Percentiles rank a stretch among this genome's conserved stretches.
Conservation (phyloP, 1,284 basidiomycete species). For the Trichosporon ovoides region DNA sequence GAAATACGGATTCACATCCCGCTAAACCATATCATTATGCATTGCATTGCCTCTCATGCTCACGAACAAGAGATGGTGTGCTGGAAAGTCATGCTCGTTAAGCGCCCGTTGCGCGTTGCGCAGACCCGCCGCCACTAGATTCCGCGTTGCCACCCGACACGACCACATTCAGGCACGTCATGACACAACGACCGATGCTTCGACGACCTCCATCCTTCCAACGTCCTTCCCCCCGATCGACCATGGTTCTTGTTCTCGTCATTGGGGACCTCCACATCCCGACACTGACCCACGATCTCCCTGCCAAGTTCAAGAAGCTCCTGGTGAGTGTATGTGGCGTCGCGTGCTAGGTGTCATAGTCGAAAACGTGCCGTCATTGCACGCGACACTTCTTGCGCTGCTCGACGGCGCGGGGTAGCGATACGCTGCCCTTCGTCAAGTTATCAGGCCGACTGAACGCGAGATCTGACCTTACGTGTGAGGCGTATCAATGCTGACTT, state of each 20-base stretch:
- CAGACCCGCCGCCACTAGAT: background rate
- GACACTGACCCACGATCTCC: constrained; percentile 76
- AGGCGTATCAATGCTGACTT: no score
- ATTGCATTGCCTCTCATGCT: background rate
- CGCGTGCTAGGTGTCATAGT: background rate
- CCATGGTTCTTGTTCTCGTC: constrained; percentile 80
- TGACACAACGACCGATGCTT: background rate
- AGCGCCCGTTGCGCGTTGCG: background rate
- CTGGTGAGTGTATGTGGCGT: constrained; percentile 53
- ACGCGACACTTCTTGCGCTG: background rate
- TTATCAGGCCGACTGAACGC: background rate
- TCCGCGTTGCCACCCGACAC: background rate
- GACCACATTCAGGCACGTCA: background rate
- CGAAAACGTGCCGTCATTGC: background rate
- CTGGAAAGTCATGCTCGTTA: no score
- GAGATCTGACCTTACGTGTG: no score
- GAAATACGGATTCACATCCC: background rate
- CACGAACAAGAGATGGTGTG: no score
- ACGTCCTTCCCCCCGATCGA: constrained; percentile 6
- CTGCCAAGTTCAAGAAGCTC: constrained; percentile 94
- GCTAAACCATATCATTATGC: background rate
- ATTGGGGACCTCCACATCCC: constrained; percentile 95
- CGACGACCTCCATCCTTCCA: background rate
- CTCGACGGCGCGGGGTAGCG: background rate
- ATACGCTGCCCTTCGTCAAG: background rate